phyloP scores from a whole-genome alignment of 164 flowering plant genomes.

The grape (Vitis vinifera) region DNA sequence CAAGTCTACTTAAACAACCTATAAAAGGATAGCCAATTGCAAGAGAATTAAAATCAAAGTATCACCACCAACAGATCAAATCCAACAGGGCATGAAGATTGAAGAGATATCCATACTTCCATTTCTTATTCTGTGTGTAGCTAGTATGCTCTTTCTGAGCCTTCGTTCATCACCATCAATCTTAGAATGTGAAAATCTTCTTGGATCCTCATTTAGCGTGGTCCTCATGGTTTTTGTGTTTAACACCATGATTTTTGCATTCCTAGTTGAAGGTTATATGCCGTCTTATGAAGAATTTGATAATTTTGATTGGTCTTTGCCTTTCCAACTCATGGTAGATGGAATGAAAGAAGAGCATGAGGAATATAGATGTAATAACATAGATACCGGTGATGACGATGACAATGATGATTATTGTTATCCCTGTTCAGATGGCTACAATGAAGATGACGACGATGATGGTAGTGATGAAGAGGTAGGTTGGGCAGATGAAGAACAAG shows the following conservation, averaged over 20 bases:
- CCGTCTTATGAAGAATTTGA: conserved; percentile 2
- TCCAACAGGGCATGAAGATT: conserved; percentile 3
- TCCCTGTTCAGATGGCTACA: conserved; percentile 6
- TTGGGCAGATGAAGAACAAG: conserved; percentile 16
- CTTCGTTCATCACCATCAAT: not conserved
- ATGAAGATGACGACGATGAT: conserved; percentile 10
- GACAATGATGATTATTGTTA: not conserved
- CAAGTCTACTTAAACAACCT: not conserved
- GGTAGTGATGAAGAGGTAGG: conserved; percentile 11
- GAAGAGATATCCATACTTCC: not conserved
- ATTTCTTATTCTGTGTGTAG: not conserved
- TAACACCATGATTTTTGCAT: conserved; percentile 5
- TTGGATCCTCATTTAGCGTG: not conserved
- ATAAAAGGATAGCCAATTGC: not conserved
- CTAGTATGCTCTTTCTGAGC: not conserved
- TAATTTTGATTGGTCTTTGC: not conserved
- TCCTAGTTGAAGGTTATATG: conserved; percentile 1
- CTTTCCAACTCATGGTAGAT: not conserved
- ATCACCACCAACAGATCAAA: not conserved
- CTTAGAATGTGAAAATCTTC: too few relatives aligned
- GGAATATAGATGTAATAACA: not conserved
- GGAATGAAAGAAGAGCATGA: not conserved
- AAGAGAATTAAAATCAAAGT: not conserved
- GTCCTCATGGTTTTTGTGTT: conserved; percentile 12
- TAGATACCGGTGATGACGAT: not conserved